These are phyloP conservation scores for Cordyceps militaris DNA, from an alignment of 2,329 filamentous ascomycete species.

Conservation along the genomic window DNA sequence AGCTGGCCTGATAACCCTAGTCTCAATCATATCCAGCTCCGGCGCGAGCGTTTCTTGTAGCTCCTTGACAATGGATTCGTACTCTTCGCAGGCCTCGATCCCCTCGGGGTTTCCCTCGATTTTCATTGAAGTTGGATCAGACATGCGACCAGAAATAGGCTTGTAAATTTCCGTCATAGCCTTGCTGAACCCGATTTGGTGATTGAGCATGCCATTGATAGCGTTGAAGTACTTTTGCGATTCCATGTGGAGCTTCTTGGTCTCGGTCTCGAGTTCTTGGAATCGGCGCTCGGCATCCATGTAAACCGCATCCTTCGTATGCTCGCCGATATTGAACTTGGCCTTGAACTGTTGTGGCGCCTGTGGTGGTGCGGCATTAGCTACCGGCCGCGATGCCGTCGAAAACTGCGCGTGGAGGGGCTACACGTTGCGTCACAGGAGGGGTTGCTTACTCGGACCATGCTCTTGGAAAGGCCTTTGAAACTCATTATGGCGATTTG, in stretches of 20 bases:
- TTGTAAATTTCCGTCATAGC: slow-evolving; percentile 96
- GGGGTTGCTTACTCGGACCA: slow-evolving; percentile 62
- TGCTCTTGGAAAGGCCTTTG: slow-evolving; percentile 88
- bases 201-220: slow-evolving; percentile 94
- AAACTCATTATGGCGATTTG: slow-evolving; percentile 67
- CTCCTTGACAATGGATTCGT: slow-evolving; percentile 84
- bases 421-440: slow-evolving; percentile 14
- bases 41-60: slow-evolving; percentile 81
- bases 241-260: slow-evolving; percentile 94
- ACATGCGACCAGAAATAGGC: slow-evolving; percentile 91
- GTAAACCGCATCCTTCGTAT: slow-evolving; percentile 92
- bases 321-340: slow-evolving; percentile 91
- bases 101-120: slow-evolving; percentile 86
- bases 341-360: slow-evolving; percentile 87
- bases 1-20: slow-evolving; percentile 81
- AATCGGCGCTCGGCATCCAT: slow-evolving; percentile 91
- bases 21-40: slow-evolving; percentile 96
- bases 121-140: slow-evolving; percentile 78
- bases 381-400: neutral
- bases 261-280: slow-evolving; percentile 87
- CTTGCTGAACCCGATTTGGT: slow-evolving; percentile 98
- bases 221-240: slow-evolving; percentile 96
- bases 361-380: slow-evolving; percentile 31
- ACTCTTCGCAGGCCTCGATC: slow-evolving; percentile 92
- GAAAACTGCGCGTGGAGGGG: slow-evolving; percentile 10